Base-by-base conservation (phyloP, 176 grass and related monocot species). In the Dactylis glomerata region DNA sequence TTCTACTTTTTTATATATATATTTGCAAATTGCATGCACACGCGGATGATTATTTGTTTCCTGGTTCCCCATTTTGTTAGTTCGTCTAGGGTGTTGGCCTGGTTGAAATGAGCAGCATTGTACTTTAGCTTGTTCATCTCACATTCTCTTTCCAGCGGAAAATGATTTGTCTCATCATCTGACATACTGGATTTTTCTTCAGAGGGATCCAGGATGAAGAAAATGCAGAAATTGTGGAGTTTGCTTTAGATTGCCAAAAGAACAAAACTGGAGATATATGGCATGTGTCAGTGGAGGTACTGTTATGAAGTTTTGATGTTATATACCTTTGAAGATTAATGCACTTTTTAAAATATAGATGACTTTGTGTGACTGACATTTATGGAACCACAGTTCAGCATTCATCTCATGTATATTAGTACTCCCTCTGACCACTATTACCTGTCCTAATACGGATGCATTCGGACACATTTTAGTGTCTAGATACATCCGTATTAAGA, bases 241-340 rank as follows among this genome's bases (percentile, higher is more conserved):
- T 94, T 82, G 56, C 51, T 80, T 78, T 99, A 68, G 88, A 96
- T 73, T 79, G 79, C 19, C 36, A 91, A 14, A 94, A 57, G 77
- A 96, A 99, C 52, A 94, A 87, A 90, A 99, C 93, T 73, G 96
- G 91, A 36, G 93, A 99, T 87, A 88, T 94, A 80, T 99, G 96
- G 96, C 96, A 96, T 73, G 89, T 99, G 46, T 87, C 66, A 32
- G 62, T 96, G 70, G 89, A 96, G 96, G 96, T 99, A 86, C 12
- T 75, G n/a, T 66, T 75, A 70, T 64, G 54, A 46, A 38, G 37
- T 59, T 87, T 33, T 75, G 16, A 61, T 69, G 30, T 81, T 86
- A 67, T 50, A 52, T 49, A 32, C 12, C 57, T 83, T 87, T 50
- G 23, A 20, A 26, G 45, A 73, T 56, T 56, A 78, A 8, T 15